phyloP scores from a whole-genome alignment of 2,329 filamentous ascomycete species.

The Cordyceps sp. region DNA sequence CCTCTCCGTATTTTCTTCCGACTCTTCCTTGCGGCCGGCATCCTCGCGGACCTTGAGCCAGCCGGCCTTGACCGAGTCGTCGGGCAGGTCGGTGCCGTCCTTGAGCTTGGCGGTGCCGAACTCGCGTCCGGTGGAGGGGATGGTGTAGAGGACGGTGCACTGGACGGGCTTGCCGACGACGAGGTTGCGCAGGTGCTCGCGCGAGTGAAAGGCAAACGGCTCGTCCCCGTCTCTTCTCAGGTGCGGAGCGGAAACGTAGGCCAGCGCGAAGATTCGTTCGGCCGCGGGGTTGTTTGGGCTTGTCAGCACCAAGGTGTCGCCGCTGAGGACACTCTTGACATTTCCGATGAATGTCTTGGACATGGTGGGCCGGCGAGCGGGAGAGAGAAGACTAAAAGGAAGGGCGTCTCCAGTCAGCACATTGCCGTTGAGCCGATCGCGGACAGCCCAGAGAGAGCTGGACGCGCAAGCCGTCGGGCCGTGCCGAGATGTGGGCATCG shows the following conservation, averaged over 20 bases:
- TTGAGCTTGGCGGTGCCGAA: constrained; percentile 70
- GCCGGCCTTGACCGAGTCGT: constrained; percentile 70
- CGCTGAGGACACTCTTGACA: constrained; percentile 88
- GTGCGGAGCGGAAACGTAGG: constrained; percentile 80
- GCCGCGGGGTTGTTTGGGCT: constrained; percentile 65
- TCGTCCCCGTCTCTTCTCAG: constrained; percentile 81
- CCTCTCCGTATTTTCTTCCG: constrained; percentile 52
- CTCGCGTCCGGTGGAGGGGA: constrained; percentile 72
- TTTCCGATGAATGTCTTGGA: constrained; percentile 45
- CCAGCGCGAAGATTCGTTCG: constrained; percentile 78
- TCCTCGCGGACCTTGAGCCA: constrained; percentile 92
- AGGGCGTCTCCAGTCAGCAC: neutral
- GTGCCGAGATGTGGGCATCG: too few relatives aligned
- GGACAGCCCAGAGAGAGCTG: too few relatives aligned
- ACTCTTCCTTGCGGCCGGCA: constrained; percentile 79
- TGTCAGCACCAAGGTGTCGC: constrained; percentile 76
- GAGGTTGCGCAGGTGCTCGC: constrained; percentile 75
- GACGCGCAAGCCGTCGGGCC: too few relatives aligned
- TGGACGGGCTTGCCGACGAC: constrained; percentile 76
- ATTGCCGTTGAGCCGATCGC: neutral
- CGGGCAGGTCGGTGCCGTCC: constrained; percentile 62
- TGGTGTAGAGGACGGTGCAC: constrained; percentile 73
- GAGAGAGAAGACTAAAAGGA: constrained; percentile 3
- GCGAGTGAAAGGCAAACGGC: constrained; percentile 83
- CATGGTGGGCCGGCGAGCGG: constrained; percentile 20